A percentile compares a stretch with the other conserved stretches of the same genome.
These are phyloP conservation scores for Prunus persica DNA, from an alignment of 306 rosid genomes.

Conservation along the genomic window DNA sequence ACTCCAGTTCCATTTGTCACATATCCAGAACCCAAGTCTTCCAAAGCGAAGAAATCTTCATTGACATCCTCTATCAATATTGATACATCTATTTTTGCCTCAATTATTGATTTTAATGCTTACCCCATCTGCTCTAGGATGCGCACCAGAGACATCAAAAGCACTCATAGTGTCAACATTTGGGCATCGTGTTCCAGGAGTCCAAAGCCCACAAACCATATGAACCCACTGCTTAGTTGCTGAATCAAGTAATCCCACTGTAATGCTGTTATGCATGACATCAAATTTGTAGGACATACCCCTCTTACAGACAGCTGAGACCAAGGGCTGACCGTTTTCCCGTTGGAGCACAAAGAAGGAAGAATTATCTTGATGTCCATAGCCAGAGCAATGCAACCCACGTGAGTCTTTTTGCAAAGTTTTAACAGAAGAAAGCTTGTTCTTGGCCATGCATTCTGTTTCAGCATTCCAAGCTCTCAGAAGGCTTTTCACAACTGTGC, in stretches of 20 bases:
- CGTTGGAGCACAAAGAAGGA: constrained; percentile 13
- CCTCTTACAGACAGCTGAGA: constrained; percentile 19
- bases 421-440: constrained; percentile 22
- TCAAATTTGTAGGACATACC: constrained; percentile 18
- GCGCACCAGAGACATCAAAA: constrained; percentile 64
- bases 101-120: constrained; percentile 17
- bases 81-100: background rate
- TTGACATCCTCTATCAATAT: background rate
- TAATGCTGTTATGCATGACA: constrained; percentile 42
- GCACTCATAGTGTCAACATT: constrained; percentile 72
- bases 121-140: constrained; percentile 45
- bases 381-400: constrained; percentile 24
- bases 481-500: constrained; percentile 45
- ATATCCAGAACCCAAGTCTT: background rate
- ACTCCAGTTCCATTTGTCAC: background rate
- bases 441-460: constrained; percentile 27
- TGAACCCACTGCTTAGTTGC: constrained; percentile 72
- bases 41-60: background rate
- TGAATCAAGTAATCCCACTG: constrained; percentile 47
- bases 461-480: constrained; percentile 46
- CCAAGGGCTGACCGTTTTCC: constrained; percentile 14
- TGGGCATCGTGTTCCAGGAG: constrained; percentile 72
- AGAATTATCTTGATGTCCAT: constrained; percentile 19
- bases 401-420: constrained; percentile 20
- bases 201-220: constrained; percentile 84